Evolutionary conservation across 192 early-diverging fungal genomes (phyloP).

Genomic region (Rhizophagus clarus): DNA sequence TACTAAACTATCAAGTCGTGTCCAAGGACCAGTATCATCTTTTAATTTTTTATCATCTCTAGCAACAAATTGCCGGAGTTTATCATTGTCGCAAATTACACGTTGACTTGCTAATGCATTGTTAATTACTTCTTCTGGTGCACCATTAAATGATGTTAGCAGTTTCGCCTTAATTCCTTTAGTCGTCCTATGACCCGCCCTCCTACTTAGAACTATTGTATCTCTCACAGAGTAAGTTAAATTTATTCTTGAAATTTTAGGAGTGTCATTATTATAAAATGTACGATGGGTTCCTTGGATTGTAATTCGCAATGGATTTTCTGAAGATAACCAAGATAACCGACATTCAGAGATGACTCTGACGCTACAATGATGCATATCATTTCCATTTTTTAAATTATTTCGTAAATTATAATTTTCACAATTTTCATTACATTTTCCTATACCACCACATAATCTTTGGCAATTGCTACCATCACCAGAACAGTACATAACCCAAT

Average conservation of each 20-base stretch:
- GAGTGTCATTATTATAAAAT: background rate
- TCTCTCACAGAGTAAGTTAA: background rate
- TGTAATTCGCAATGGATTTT: background rate
- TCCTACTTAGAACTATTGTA: background rate
- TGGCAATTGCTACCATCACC: background rate
- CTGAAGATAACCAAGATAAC: background rate
- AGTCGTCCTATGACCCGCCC: background rate
- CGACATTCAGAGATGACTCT: no score
- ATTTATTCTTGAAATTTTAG: conserved; percentile 15
- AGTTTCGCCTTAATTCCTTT: background rate
- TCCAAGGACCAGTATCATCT: conserved; percentile 8
- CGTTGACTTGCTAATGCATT: background rate
- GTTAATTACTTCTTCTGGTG: background rate
- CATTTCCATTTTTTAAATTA: conserved; percentile 1
- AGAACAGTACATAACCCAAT: background rate
- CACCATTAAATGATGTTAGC: background rate
- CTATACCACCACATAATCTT: background rate
- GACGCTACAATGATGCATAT: conserved; percentile 5
- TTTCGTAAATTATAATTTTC: conserved; percentile 6
- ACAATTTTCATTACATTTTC: background rate
- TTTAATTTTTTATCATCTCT: conserved; percentile 5
- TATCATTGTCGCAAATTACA: conserved; percentile 5
- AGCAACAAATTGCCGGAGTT: background rate
- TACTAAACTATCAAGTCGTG: background rate
- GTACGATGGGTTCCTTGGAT: background rate